These are phyloP conservation scores for Kuraishia cidri DNA, from an alignment of 805 yeast species.

Conservation along the genomic window DNA sequence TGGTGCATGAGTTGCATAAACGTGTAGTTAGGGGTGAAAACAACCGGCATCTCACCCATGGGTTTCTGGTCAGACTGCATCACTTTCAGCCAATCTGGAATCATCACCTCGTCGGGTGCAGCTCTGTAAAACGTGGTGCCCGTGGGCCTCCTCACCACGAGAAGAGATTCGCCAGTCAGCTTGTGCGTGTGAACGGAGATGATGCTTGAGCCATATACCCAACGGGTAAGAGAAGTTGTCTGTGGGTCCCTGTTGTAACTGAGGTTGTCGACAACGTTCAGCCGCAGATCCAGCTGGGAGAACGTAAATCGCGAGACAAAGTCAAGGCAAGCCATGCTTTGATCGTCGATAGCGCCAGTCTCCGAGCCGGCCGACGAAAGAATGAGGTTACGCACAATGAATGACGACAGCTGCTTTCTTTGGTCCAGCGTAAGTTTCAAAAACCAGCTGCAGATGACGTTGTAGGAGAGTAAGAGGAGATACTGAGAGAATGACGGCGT, in stretches of 20 bases:
- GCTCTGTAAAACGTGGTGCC: conserved; percentile 44
- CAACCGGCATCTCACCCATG: conserved; percentile 8
- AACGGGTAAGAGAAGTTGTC: conserved; percentile 22
- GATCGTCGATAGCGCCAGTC: conserved; percentile 30
- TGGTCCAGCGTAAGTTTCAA: conserved; percentile 51
- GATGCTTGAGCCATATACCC: conserved; percentile 56
- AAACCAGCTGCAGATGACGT: conserved; percentile 66
- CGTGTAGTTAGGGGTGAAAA: conserved; percentile 13
- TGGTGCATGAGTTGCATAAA: conserved; percentile 10
- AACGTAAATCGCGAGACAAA: conserved; percentile 59
- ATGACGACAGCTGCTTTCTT: conserved; percentile 52
- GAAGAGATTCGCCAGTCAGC: conserved; percentile 38
- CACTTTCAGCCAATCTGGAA: conserved; percentile 15
- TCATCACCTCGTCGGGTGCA: conserved; percentile 26
- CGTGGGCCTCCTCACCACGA: conserved; percentile 57
- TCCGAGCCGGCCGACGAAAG: conserved; percentile 17
- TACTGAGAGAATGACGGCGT: conserved; percentile 51
- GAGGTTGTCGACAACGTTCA: conserved; percentile 13
- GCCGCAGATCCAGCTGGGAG: conserved; percentile 48
- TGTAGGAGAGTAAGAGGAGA: conserved; percentile 53
- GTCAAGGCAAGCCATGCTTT: conserved; percentile 57
- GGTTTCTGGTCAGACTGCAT: conserved; percentile 5
- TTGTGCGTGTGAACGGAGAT: conserved; percentile 46
- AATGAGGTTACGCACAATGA: conserved; percentile 48
- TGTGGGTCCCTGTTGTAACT: conserved; percentile 13